These are phyloP conservation scores for Dothideomycetes sp. DNA, from an alignment of 2,329 filamentous ascomycete genomes.

Conservation along the genomic window DNA sequence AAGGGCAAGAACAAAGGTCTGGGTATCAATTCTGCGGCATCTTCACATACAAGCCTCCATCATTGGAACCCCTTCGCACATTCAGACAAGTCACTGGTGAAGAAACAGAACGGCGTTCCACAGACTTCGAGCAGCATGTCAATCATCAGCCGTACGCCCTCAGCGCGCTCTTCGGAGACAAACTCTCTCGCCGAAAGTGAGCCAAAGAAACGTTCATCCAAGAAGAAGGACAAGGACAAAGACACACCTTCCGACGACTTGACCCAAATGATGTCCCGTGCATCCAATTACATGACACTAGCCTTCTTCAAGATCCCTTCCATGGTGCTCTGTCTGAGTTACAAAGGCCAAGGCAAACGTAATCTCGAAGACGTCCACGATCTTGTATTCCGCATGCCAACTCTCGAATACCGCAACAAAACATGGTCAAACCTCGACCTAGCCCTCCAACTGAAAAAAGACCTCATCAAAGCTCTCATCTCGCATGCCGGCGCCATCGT, in stretches of 20 bases:
- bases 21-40: constrained; percentile 19
- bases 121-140: constrained; percentile 19
- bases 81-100: constrained; percentile 23
- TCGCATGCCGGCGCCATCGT: constrained; percentile 94
- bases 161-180: constrained; percentile 22
- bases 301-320: constrained; percentile 91
- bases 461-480: constrained; percentile 86
- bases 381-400: constrained; percentile 91
- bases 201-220: constrained; percentile 25
- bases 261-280: constrained; percentile 90
- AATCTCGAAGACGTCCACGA: constrained; percentile 96
- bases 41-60: constrained; percentile 22
- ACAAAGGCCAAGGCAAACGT: constrained; percentile 90
- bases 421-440: constrained; percentile 98
- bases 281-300: constrained; percentile 95
- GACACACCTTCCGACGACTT: constrained; percentile 65
- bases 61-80: constrained; percentile 38
- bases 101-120: constrained; percentile 19
- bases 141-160: constrained; percentile 23
- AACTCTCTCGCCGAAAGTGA: constrained; percentile 17
- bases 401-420: constrained; percentile 95
- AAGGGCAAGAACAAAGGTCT: constrained; percentile 23
- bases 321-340: constrained; percentile 89
- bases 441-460: constrained; percentile 84
- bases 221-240: constrained; percentile 45